Base-by-base conservation (phyloP, 1,139 yeast genomes). In the Candida buenavistaensis region DNA sequence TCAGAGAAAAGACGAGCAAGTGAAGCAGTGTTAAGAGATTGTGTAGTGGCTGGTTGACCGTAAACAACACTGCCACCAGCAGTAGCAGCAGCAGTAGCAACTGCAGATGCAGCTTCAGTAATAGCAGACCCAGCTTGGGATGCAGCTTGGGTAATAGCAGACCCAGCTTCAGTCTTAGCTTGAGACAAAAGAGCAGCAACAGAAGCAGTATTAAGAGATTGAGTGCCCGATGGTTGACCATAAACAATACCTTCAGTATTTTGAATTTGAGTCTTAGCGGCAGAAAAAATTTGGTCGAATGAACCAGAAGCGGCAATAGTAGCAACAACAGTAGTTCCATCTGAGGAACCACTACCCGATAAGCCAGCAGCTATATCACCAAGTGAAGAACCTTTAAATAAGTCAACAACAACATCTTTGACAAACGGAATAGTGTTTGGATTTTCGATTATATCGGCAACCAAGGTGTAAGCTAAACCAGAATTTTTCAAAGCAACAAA, bases 401-500 rank as follows among this genome's bases (percentile, higher is more conserved):
- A 43, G 22, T 55, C 49, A 32, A 45, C 48, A 27, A 47, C 54
- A 36, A 62, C 56, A 9, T 39, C 37, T 23, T 52, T 44, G 23
- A 60, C 46, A 24, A 60, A 52, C 26, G 67, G 64, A 36, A 61
- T 47, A 28, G 59, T 51, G n/a, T 51, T 46, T 13, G 54, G 51
- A 41, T 57, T 57, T 30, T 55, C 49, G 27, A 62, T 39, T 26
- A 52, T 38, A 23, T 56, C 56, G 9, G 64, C 55, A 40, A 62
- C 46, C 28, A 61, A 41, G 3, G 55, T 48, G 38, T 62, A 63
- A n/a, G 56, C 63, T 41, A 63, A 57, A 4, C 60, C 61, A 13
- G 68, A 61, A 38, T 55, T 45, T 40, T 62, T 65, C 37, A 63
- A 58, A 6, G 66, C 67, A 29, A 50, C 55, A 42, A 59, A 61